These are phyloP conservation scores for Mucor velutinosus DNA, from an alignment of 371 early-diverging fungal species.

Conservation along the genomic window DNA sequence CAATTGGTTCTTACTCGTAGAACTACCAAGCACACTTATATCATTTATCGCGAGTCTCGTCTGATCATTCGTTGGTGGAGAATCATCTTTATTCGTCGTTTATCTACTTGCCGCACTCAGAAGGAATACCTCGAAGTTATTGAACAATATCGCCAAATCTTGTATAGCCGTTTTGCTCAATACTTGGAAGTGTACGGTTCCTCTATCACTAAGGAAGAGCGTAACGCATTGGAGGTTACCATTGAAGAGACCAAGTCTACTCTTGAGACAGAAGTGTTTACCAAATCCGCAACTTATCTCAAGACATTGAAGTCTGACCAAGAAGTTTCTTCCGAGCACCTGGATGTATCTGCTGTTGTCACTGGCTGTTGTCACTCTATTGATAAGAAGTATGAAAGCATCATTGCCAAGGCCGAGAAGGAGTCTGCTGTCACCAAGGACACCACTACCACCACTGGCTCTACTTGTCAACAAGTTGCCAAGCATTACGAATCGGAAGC, in stretches of 20 bases:
- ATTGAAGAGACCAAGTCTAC: slow-evolving; percentile 17
- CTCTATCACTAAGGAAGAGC: slow-evolving; percentile 9
- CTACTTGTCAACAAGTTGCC: background rate
- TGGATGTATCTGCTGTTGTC: slow-evolving; percentile 8
- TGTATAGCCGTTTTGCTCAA: slow-evolving; percentile 21
- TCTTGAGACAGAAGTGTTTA: slow-evolving; percentile 18
- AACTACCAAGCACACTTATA: slow-evolving; percentile 10
- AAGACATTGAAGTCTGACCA: slow-evolving; percentile 18
- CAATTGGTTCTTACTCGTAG: slow-evolving; percentile 6
- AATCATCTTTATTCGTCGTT: slow-evolving; percentile 25
- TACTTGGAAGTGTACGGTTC: slow-evolving; percentile 19
- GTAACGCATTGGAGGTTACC: slow-evolving; percentile 5
- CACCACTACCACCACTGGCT: background rate
- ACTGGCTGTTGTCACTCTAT: background rate
- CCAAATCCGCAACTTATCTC: slow-evolving; percentile 12
- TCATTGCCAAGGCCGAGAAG: slow-evolving; percentile 7
- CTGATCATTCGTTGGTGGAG: slow-evolving; percentile 32
- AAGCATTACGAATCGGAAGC: slow-evolving; percentile 12
- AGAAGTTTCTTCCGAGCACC: slow-evolving; percentile 2
- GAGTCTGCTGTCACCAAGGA: background rate
- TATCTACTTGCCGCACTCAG: slow-evolving; percentile 22
- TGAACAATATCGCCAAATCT: slow-evolving; percentile 26
- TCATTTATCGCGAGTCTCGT: slow-evolving; percentile 15
- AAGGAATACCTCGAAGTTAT: slow-evolving; percentile 30
- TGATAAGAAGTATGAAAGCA: slow-evolving; percentile 17